phyloP scores from a whole-genome alignment of 345 rosid genomes.

The Isatis tinctoria region DNA sequence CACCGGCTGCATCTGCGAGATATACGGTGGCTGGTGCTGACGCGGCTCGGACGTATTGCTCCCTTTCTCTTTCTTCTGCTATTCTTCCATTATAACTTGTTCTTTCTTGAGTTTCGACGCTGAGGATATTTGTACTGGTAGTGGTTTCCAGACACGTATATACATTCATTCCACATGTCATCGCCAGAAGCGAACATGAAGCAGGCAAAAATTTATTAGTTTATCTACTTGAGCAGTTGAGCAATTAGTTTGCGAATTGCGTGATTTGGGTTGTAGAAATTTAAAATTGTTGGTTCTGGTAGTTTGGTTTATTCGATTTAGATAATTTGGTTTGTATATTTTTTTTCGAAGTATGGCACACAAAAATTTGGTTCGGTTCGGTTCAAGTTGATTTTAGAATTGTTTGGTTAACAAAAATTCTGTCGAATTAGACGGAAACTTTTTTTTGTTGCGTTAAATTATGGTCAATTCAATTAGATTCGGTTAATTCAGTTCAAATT shows the following conservation, averaged over 20 bases:
- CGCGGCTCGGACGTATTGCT: slow-evolving; percentile 10
- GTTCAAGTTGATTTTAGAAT: no score
- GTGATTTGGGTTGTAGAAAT: no score
- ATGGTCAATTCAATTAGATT: no score
- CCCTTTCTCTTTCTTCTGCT: slow-evolving; percentile 18
- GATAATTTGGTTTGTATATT: no score
- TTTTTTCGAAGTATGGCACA: no score
- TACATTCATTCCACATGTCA: neutral
- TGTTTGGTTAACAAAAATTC: no score
- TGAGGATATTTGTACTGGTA: neutral
- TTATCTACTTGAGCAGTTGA: neutral
- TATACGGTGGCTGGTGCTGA: slow-evolving; percentile 41
- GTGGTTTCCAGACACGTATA: neutral
- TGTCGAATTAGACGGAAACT: no score
- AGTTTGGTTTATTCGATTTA: no score
- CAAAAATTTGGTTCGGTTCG: no score
- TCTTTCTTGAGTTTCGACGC: neutral
- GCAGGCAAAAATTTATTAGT: neutral
- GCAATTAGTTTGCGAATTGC: neutral
- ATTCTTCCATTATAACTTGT: slow-evolving; percentile 30
- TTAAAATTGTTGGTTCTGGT: no score
- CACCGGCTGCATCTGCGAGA: slow-evolving; percentile 48
- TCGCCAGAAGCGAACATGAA: neutral
- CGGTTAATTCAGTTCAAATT: no score
- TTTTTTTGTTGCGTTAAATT: no score